These are phyloP conservation scores for Salix dunnii DNA, from an alignment of 345 rosid genomes.

Conservation along the genomic window DNA sequence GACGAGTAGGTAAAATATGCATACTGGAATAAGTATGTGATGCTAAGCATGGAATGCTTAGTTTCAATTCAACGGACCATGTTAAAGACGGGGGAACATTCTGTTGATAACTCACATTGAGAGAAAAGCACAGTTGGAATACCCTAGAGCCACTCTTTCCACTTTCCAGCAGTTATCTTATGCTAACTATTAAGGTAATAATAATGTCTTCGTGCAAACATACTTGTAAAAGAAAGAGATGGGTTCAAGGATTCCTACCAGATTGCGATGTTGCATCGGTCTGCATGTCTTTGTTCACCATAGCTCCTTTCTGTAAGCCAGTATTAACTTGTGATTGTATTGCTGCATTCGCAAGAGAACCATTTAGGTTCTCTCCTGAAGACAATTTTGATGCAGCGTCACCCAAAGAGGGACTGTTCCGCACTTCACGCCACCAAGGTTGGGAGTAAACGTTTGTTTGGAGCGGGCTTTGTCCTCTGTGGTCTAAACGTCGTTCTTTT, in stretches of 20 bases:
- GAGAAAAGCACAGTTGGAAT: background rate
- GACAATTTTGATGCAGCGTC: constrained; percentile 30
- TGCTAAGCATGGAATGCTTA: background rate
- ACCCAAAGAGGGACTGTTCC: constrained; percentile 22
- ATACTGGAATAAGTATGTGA: background rate
- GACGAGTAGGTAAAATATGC: background rate
- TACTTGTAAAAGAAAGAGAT: background rate
- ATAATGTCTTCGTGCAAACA: background rate
- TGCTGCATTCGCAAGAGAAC: constrained; percentile 24
- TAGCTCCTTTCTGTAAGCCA: constrained; percentile 28
- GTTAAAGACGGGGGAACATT: background rate
- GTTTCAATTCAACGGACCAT: background rate
- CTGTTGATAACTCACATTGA: background rate
- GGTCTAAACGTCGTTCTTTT: constrained; percentile 25
- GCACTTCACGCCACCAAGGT: constrained; percentile 55
- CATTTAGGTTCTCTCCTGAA: constrained; percentile 21
- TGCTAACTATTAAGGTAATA: background rate
- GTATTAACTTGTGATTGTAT: constrained; percentile 20
- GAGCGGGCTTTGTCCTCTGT: constrained; percentile 23
- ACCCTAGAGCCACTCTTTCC: background rate
- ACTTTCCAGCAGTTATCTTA: background rate
- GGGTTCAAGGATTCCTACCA: constrained; percentile 7
- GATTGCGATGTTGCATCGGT: constrained; percentile 14
- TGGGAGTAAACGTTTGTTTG: constrained; percentile 34
- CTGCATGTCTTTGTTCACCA: constrained; percentile 3